A percentile compares a stretch with the other conserved stretches of the same genome.
phyloP scores from a whole-genome alignment of 768 basidiomycete species.

The Amanita exitialis region DNA sequence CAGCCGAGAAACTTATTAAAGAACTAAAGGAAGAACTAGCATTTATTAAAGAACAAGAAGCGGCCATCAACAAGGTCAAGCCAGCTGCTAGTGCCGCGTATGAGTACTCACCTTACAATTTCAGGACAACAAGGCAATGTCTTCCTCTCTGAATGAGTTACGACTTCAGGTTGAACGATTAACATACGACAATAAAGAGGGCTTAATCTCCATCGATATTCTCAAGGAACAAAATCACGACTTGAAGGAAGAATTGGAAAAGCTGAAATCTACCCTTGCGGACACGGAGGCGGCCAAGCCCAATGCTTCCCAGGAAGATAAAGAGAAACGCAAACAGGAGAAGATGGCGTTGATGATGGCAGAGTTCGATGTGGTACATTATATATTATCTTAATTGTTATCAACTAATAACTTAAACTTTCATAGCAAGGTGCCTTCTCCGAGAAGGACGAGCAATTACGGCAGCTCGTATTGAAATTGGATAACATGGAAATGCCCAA shows the following conservation, averaged over 20 bases:
- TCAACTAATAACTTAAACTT: conserved; percentile 1
- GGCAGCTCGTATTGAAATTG: conserved; percentile 74
- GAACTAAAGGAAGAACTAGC: conserved; percentile 84
- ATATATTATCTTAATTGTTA: not conserved
- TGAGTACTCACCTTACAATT: not conserved
- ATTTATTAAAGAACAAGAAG: conserved; percentile 89
- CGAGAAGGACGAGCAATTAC: conserved; percentile 91
- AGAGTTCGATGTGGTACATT: conserved; percentile 85
- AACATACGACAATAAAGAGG: conserved; percentile 94
- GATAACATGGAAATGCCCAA: conserved; percentile 69
- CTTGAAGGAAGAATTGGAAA: conserved; percentile 79
- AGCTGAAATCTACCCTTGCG: conserved; percentile 68
- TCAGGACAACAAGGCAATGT: conserved; percentile 92
- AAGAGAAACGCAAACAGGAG: conserved; percentile 98
- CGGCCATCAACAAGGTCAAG: conserved; percentile 60
- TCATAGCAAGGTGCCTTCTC: conserved; percentile 84
- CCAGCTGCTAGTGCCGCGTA: conserved; percentile 2
- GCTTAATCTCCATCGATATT: conserved; percentile 85
- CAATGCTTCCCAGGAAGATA: conserved; percentile 86
- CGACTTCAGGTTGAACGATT: conserved; percentile 85
- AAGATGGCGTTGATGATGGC: conserved; percentile 99
- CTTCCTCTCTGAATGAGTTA: conserved; percentile 86
- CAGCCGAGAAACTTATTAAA: conserved; percentile 78
- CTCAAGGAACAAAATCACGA: conserved; percentile 92
- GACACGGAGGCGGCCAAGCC: conserved; percentile 78